phyloP scores from a whole-genome alignment of 352 stramenopile species.

The Globisporangium solare region DNA sequence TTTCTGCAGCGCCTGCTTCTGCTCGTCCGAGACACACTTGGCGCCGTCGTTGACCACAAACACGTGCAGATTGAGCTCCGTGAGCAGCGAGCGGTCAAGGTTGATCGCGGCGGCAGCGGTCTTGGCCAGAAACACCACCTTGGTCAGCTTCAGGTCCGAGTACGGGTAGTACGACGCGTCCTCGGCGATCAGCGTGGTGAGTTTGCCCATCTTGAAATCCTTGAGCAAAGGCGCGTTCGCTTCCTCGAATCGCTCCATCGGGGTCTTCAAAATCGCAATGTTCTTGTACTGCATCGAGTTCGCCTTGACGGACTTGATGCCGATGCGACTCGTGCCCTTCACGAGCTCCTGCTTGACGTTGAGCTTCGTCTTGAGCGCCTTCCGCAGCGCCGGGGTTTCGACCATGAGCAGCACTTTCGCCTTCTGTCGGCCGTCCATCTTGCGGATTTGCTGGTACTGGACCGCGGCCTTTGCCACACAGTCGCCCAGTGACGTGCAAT shows the following conservation, averaged over 20 bases:
- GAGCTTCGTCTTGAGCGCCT: conserved; percentile 57
- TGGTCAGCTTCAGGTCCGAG: conserved; percentile 41
- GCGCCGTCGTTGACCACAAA: conserved; percentile 45
- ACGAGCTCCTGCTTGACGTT: conserved; percentile 46
- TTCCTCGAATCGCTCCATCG: conserved; percentile 60
- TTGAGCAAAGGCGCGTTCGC: conserved; percentile 54
- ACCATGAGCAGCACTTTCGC: conserved; percentile 60
- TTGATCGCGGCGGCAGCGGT: conserved; percentile 31
- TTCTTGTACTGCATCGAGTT: conserved; percentile 49
- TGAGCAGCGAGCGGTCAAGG: conserved; percentile 39
- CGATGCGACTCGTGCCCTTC: conserved; percentile 50
- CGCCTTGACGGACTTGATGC: conserved; percentile 60
- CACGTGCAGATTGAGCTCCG: conserved; percentile 38
- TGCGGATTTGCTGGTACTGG: conserved; percentile 47
- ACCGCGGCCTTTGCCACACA: conserved; percentile 31
- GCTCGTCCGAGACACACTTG: conserved; percentile 24
- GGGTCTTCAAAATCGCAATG: conserved; percentile 65
- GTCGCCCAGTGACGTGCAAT: conserved; percentile 50
- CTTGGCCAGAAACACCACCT: conserved; percentile 64
- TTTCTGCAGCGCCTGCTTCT: conserved; percentile 26
- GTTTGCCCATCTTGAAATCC: conserved; percentile 56
- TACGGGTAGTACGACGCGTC: conserved; percentile 66
- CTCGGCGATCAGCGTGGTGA: conserved; percentile 56
- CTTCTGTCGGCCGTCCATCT: conserved; percentile 58
- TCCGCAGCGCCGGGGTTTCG: conserved; percentile 46